phyloP scores from a whole-genome alignment of 805 yeast genomes.

The Candida maesae region DNA sequence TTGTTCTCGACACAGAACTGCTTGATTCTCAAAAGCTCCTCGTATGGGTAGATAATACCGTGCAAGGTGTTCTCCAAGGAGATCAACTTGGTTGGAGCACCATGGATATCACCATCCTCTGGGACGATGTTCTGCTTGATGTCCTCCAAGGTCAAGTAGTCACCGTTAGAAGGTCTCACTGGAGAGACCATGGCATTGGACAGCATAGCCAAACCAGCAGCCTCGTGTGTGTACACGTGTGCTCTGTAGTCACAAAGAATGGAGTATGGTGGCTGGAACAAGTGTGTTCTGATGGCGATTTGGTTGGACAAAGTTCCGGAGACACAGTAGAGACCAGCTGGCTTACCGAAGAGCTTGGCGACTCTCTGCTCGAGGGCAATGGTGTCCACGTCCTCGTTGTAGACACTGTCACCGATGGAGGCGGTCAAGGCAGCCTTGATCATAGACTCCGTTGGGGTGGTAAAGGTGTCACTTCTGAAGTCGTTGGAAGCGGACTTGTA shows the following conservation, averaged over 20 bases:
- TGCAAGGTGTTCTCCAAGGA: slow-evolving; percentile 86
- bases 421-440: slow-evolving; percentile 52
- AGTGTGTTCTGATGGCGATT: slow-evolving; percentile 73
- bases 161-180: slow-evolving; percentile 72
- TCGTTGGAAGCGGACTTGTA: slow-evolving; percentile 39
- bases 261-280: slow-evolving; percentile 79
- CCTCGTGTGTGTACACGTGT: slow-evolving; percentile 80
- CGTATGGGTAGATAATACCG: slow-evolving; percentile 77
- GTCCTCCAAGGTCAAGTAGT: slow-evolving; percentile 77
- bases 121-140: slow-evolving; percentile 56
- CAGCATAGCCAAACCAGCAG: slow-evolving; percentile 86
- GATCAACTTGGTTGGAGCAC: slow-evolving; percentile 82
- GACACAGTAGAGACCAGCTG: slow-evolving; percentile 76
- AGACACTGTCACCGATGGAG: slow-evolving; percentile 84
- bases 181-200: slow-evolving; percentile 92
- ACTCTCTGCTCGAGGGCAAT: slow-evolving; percentile 58
- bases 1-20: slow-evolving; percentile 60
- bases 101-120: slow-evolving; percentile 80
- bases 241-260: slow-evolving; percentile 82
- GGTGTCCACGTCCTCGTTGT: slow-evolving; percentile 76
- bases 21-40: slow-evolving; percentile 68
- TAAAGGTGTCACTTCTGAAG: slow-evolving; percentile 80
- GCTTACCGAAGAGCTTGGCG: slow-evolving; percentile 70
- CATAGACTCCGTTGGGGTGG: slow-evolving; percentile 80
- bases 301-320: slow-evolving; percentile 93